phyloP scores from a whole-genome alignment of 139 green algal species.

The Coelastrella sp. region DNA sequence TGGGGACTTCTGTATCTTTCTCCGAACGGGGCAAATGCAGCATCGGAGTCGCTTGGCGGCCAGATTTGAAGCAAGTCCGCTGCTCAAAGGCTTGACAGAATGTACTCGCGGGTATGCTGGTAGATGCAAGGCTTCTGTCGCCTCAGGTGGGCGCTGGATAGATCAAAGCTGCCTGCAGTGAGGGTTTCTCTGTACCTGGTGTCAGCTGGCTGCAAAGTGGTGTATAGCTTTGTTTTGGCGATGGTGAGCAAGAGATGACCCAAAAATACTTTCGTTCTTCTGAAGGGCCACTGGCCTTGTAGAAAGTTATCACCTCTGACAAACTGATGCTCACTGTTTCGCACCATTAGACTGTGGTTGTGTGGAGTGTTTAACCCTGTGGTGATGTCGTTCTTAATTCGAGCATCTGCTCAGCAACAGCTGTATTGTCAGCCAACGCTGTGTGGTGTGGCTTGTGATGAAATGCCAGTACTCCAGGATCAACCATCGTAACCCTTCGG shows the following conservation, averaged over 20 bases:
- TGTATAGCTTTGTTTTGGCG: background rate
- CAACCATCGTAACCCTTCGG: slow-evolving; percentile 44
- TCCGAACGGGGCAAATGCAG: too few relatives aligned
- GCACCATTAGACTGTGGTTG: background rate
- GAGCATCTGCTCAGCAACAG: too few relatives aligned
- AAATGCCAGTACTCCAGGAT: slow-evolving; percentile 50
- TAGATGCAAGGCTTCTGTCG: too few relatives aligned
- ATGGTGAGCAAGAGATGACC: slow-evolving; percentile 23
- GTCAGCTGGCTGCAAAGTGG: background rate
- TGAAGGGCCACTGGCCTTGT: slow-evolving; percentile 41
- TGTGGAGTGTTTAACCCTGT: background rate
- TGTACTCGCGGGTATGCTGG: too few relatives aligned
- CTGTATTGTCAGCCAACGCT: background rate
- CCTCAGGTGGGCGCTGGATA: too few relatives aligned
- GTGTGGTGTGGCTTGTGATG: slow-evolving; percentile 12
- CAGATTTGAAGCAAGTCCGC: too few relatives aligned
- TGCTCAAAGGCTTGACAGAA: too few relatives aligned
- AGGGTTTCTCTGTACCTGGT: too few relatives aligned
- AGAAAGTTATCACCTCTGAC: slow-evolving; percentile 49
- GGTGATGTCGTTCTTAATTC: too few relatives aligned
- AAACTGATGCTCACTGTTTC: slow-evolving; percentile 38
- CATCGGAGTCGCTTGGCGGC: too few relatives aligned
- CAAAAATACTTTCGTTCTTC: slow-evolving; percentile 47
- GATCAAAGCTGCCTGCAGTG: too few relatives aligned
- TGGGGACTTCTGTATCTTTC: too few relatives aligned